phyloP scores from a whole-genome alignment of 306 rosid genomes.

The apple (Malus domestica) region DNA sequence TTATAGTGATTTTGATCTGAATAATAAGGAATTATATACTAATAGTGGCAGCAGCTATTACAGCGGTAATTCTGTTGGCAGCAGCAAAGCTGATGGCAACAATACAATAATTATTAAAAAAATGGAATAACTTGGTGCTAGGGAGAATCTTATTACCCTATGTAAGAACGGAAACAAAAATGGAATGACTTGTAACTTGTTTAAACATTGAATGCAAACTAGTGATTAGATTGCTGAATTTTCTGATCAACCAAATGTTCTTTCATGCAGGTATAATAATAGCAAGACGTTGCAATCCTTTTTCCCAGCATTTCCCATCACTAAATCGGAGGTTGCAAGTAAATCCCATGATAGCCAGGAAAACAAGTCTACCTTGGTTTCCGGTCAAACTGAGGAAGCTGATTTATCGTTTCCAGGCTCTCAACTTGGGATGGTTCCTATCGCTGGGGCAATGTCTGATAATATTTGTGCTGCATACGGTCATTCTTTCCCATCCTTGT shows the following conservation, averaged over 20 bases:
- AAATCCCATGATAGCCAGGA: slow-evolving; percentile 27
- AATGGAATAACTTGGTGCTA: background rate
- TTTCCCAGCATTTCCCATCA: slow-evolving; percentile 17
- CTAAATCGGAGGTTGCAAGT: slow-evolving; percentile 22
- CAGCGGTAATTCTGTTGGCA: background rate
- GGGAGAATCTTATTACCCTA: background rate
- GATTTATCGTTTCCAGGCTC: slow-evolving; percentile 18
- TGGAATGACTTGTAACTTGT: background rate
- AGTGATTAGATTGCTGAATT: background rate
- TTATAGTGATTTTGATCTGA: background rate
- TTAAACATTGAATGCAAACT: background rate
- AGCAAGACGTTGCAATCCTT: slow-evolving; percentile 30
- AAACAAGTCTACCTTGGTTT: slow-evolving; percentile 5
- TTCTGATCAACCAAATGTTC: slow-evolving; percentile 6
- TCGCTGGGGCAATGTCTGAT: slow-evolving; percentile 24
- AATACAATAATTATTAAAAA: background rate
- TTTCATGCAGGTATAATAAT: slow-evolving; percentile 47
- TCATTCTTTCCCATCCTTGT: slow-evolving; percentile 33
- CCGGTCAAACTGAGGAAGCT: slow-evolving; percentile 28
- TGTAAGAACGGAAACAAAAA: background rate
- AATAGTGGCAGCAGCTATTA: background rate
- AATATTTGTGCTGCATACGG: slow-evolving; percentile 11
- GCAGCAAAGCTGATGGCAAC: background rate
- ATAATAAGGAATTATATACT: background rate
- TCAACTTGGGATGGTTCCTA: slow-evolving; percentile 29